These are phyloP conservation scores for Angophora floribunda DNA, from an alignment of 345 rosid genomes.

Conservation along the genomic window DNA sequence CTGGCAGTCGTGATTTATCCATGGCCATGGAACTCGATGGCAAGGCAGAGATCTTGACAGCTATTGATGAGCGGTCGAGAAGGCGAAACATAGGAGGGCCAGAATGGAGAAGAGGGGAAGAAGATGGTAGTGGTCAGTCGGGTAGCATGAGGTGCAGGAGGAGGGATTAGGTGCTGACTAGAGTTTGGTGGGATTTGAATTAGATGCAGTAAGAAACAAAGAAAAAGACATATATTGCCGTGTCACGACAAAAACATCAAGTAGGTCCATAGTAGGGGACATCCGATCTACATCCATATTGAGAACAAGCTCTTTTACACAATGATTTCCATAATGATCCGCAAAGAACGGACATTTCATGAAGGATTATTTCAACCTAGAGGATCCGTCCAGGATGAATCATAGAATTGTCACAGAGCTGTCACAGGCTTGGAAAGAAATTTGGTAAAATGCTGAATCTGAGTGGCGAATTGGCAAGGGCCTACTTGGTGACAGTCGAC, in stretches of 20 bases:
- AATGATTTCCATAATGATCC: background rate
- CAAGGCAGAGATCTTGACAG: background rate
- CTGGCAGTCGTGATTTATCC: background rate
- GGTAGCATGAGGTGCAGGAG: background rate
- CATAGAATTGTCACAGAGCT: background rate
- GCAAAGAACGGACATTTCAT: fast-evolving
- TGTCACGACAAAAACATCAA: background rate
- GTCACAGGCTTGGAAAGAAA: background rate
- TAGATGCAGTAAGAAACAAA: background rate
- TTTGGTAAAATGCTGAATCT: background rate
- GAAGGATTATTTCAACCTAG: background rate
- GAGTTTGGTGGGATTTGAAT: background rate
- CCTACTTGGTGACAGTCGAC: background rate
- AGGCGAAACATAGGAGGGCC: background rate
- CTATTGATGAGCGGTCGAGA: background rate
- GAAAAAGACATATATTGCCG: fast-evolving
- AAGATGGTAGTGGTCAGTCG: background rate
- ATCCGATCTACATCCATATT: background rate
- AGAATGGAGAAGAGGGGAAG: background rate
- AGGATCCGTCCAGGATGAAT: background rate
- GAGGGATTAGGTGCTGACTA: background rate
- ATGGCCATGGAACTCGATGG: background rate
- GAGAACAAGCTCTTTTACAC: background rate
- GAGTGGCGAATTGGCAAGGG: background rate
- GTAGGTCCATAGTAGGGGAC: background rate